A percentile compares a stretch with the other conserved stretches of the same genome.
Evolutionary conservation across 208 protist species (phyloP).

Genomic region (Leishmania major): DNA sequence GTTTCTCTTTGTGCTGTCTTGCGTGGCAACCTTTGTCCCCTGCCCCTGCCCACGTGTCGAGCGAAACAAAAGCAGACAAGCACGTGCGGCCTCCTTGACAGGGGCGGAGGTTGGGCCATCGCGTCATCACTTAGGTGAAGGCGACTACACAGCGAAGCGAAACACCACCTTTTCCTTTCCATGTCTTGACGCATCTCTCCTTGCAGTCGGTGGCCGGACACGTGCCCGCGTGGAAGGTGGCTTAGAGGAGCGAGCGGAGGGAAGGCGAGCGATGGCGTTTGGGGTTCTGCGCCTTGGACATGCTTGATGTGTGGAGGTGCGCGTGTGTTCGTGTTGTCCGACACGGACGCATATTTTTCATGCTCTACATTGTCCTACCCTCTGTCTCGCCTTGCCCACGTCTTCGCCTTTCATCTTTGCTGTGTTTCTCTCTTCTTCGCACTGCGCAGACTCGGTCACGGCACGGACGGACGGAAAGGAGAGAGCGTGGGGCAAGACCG

Average conservation of each 20-base stretch:
- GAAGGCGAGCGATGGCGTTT: neutral
- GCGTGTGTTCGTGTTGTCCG: neutral
- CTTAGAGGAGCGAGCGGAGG: neutral
- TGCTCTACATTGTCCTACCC: neutral
- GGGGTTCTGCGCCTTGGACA: neutral
- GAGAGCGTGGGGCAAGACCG: neutral
- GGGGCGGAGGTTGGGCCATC: neutral
- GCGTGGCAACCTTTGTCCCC: neutral
- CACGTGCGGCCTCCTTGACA: neutral
- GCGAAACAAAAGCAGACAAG: neutral
- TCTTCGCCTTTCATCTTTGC: neutral
- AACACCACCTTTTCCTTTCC: neutral
- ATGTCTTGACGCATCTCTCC: too few relatives aligned
- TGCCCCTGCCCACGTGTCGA: neutral
- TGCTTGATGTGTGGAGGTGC: neutral
- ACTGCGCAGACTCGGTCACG: neutral
- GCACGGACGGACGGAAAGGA: neutral
- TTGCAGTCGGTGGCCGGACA: too few relatives aligned
- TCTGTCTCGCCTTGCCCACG: neutral
- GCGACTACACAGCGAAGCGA: neutral
- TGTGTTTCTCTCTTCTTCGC: too few relatives aligned
- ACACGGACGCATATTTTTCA: neutral
- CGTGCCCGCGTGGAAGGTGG: neutral
- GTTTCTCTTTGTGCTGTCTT: neutral
- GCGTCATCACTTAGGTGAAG: neutral